Percentiles rank a stretch among this genome's conserved stretches.
These are phyloP conservation scores for Aspergillus fumigatus DNA, from an alignment of 2,329 filamentous ascomycete genomes.

Conservation along the genomic window DNA sequence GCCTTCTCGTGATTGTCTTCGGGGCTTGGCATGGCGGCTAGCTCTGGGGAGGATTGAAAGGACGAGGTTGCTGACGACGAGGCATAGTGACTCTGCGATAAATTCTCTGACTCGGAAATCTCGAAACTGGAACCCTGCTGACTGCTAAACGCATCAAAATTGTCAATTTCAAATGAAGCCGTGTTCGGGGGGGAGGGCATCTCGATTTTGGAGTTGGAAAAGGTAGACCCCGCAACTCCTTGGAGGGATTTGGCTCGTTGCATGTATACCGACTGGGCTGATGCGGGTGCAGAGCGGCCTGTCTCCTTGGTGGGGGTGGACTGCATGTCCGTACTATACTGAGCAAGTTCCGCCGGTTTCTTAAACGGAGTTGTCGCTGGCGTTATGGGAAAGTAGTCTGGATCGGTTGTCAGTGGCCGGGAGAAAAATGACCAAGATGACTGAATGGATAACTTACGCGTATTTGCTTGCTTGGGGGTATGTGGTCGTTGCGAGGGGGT, in stretches of 20 bases:
- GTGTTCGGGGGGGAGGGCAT: slow-evolving; percentile 56
- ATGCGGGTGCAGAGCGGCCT: slow-evolving; percentile 27
- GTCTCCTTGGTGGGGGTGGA: slow-evolving; percentile 38
- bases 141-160: slow-evolving; percentile 53
- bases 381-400: slow-evolving; percentile 63
- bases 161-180: slow-evolving; percentile 42
- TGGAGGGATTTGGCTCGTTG: slow-evolving; percentile 44
- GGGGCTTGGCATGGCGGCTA: slow-evolving; percentile 40
- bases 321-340: slow-evolving; percentile 36
- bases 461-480: slow-evolving; percentile 60
- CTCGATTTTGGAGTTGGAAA: slow-evolving; percentile 36
- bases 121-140: slow-evolving; percentile 38
- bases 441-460: slow-evolving; percentile 46
- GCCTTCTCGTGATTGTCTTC: slow-evolving; percentile 19
- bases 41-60: slow-evolving; percentile 51
- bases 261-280: slow-evolving; percentile 37
- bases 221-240: slow-evolving; percentile 37
- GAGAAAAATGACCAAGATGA: not conserved
- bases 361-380: slow-evolving; percentile 60
- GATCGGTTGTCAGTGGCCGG: slow-evolving; percentile 16
- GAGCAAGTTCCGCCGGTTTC: slow-evolving; percentile 33
- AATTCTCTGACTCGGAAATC: slow-evolving; percentile 19
- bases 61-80: slow-evolving; percentile 44
- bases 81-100: slow-evolving; percentile 39
- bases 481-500: slow-evolving; percentile 47